Evolutionary conservation across 1,284 basidiomycete genomes (phyloP).

Genomic region (Peniophora sp.): DNA sequence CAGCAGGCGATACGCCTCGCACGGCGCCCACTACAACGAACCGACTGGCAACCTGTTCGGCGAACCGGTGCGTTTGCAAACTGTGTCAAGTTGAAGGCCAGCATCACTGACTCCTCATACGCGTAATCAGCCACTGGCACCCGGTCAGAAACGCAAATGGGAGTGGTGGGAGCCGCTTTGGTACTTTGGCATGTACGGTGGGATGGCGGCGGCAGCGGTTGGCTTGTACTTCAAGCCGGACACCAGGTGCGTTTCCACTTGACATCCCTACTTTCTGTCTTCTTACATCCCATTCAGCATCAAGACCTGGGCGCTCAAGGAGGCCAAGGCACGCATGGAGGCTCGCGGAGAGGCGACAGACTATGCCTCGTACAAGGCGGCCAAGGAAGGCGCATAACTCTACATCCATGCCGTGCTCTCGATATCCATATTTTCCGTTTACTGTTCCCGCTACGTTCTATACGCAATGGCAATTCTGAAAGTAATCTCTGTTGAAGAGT

Average conservation of each 20-base stretch:
- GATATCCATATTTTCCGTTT: constrained; percentile 1
- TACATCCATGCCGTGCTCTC: background rate
- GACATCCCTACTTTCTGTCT: background rate
- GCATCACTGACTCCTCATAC: background rate
- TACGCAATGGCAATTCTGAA: background rate
- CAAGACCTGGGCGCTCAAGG: constrained; percentile 83
- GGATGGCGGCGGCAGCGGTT: constrained; percentile 71
- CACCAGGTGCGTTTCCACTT: constrained; percentile 64
- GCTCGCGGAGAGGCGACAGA: constrained; percentile 80
- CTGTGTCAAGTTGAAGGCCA: constrained; percentile 1
- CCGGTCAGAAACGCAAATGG: constrained; percentile 79
- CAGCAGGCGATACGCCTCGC: constrained; percentile 55
- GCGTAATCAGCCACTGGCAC: constrained; percentile 59
- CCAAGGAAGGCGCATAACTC: constrained; percentile 6
- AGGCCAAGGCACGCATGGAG: constrained; percentile 85
- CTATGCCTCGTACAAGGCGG: constrained; percentile 48
- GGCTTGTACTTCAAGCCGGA: constrained; percentile 93
- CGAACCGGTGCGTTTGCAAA: constrained; percentile 64
- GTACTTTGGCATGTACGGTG: constrained; percentile 88
- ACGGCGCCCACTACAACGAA: constrained; percentile 78
- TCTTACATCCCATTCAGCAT: constrained; percentile 41
- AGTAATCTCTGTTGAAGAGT: background rate
- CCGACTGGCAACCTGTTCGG: constrained; percentile 84
- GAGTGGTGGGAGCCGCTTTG: constrained; percentile 87
- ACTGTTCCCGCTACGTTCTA: background rate